Base-by-base conservation (phyloP, 2,329 filamentous ascomycete genomes). In the Exophiala bonariae region DNA sequence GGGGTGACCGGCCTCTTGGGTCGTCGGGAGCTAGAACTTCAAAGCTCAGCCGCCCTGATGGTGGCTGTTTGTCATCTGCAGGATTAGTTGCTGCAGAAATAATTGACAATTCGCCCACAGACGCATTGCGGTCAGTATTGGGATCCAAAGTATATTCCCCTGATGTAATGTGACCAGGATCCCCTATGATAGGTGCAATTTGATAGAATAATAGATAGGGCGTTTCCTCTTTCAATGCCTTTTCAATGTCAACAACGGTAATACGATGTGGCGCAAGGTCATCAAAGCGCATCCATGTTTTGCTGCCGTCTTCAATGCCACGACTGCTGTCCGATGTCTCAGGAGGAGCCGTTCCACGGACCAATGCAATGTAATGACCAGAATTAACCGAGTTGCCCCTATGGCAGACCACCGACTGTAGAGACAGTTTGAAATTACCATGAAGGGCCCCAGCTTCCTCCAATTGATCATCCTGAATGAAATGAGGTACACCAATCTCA, bases 181-280 rank as follows among this genome's bases (percentile, higher is more conserved):
- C 79, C 46, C 91, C 87, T 22, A 89, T 81, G 61, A 95, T 89
- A 0, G 92, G 91, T 22, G 95, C 80, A 32, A 97, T 88, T 66
- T 96, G 92, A 62, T 96, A 99, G 67, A 97, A 97, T 0, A 99
- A 75, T 5, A 97, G 78, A 64, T 97, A 97, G 0, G 93, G 92
- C 65, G 89, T 95, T 65, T 96, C 91, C n/a, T 86, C 79, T 57
- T 82, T 85, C 40, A 97, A 71, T 0, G 88, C 85, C 57, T 85
- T 71, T 52, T 87, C 84, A 54, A 96, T 86, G 60, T 95, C 82
- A 39, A 96, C 83, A 44, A 86, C 78, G 0, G 77, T 78, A 3
- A 97, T 86, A 19, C 92, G 81, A 46, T 83, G 77, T 28, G 79
- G 73, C 1, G 81, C 72, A n/a, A 97, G 74, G 64, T 99, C 93